These are phyloP conservation scores for Nemania sp. DNA, from an alignment of 2,329 filamentous ascomycete species.

Conservation along the genomic window DNA sequence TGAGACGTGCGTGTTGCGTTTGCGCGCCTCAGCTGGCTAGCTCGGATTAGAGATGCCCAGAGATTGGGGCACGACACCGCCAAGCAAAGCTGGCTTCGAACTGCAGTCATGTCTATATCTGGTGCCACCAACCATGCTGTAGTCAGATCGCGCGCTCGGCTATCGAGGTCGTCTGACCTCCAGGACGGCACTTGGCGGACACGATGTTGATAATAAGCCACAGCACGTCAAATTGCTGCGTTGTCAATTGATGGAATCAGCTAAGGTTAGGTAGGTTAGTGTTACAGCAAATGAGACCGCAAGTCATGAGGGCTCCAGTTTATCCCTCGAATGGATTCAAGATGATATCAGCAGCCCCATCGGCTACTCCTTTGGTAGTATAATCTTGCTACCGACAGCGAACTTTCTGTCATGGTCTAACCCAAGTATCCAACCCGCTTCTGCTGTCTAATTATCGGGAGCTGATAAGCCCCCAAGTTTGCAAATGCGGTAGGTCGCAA, in stretches of 20 bases:
- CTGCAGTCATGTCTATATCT: constrained; percentile 30
- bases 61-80: constrained; percentile 6
- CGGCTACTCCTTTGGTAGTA: neutral
- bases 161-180: constrained; percentile 29
- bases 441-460: neutral
- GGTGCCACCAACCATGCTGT: constrained; percentile 9
- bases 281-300: neutral
- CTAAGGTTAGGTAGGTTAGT: no score
- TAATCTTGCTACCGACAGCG: neutral
- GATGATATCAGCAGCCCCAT: constrained; percentile 10
- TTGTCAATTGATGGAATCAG: constrained; percentile 2
- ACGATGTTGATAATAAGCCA: constrained; percentile 10
- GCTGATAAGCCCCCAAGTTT: neutral
- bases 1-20: neutral
- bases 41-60: constrained; percentile 17
- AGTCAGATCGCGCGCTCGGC: constrained; percentile 21
- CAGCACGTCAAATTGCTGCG: neutral
- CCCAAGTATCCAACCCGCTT: no score
- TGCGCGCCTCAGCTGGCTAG: neutral
- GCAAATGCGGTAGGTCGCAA: constrained; percentile 15
- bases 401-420: no score
- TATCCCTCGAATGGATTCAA: neutral
- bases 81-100: constrained; percentile 7
- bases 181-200: constrained; percentile 27
- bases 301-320: constrained; percentile 12